Conservation (phyloP, 352 stramenopile genomes). For the Phytophthora litchii region DNA sequence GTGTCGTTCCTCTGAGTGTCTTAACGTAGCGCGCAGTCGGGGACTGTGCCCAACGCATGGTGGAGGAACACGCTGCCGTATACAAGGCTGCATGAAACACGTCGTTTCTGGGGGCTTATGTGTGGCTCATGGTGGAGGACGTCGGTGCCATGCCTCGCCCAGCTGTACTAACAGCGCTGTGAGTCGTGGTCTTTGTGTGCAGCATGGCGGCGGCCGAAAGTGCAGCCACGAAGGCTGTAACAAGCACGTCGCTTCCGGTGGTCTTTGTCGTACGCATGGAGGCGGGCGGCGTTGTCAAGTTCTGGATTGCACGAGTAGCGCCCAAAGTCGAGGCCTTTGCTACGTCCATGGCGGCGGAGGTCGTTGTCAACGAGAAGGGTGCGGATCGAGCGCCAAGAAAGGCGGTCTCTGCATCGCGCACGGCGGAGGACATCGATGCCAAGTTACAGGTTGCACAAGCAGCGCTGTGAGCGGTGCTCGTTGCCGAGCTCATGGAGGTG, state of each 20-base stretch:
- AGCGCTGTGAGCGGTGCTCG: conserved; percentile 80
- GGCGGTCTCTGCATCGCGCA: conserved; percentile 85
- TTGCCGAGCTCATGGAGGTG: conserved; percentile 83
- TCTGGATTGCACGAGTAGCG: conserved; percentile 74
- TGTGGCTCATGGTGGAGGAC: conserved; percentile 65
- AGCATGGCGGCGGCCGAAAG: conserved; percentile 76
- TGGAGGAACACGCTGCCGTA: conserved; percentile 62
- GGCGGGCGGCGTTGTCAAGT: conserved; percentile 83
- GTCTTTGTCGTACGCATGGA: conserved; percentile 82
- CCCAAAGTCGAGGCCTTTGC: conserved; percentile 81
- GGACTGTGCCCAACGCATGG: conserved; percentile 64
- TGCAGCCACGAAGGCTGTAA: conserved; percentile 67
- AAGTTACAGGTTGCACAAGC: conserved; percentile 71
- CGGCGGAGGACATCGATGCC: conserved; percentile 82
- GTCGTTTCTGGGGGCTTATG: conserved; percentile 70
- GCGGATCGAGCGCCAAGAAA: conserved; percentile 86
- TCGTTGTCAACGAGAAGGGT: conserved; percentile 73
- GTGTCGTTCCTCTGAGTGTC: conserved; percentile 35
- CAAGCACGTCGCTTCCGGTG: conserved; percentile 81
- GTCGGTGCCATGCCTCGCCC: conserved; percentile 46
- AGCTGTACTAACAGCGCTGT: conserved; percentile 59
- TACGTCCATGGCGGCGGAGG: conserved; percentile 85
- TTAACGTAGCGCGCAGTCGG: conserved; percentile 56
- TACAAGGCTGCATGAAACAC: conserved; percentile 60
- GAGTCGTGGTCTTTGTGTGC: conserved; percentile 63